These are phyloP conservation scores for Leishmania martiniquensis DNA, from an alignment of 208 protist genomes.

Conservation along the genomic window DNA sequence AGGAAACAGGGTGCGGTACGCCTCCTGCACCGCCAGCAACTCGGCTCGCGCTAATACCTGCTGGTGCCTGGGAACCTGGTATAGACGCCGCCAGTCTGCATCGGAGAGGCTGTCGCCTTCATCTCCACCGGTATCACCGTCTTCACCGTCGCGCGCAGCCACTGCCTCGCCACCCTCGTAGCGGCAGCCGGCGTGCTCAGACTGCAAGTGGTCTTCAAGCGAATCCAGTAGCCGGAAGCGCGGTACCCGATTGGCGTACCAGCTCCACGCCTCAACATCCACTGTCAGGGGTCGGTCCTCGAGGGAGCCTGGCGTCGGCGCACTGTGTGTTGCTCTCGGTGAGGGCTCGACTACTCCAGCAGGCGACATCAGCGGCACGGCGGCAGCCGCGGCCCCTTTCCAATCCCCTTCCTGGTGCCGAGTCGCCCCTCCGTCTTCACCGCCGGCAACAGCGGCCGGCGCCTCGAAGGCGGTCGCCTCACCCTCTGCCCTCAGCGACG, in stretches of 20 bases:
- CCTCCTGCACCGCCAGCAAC: slow-evolving; percentile 11
- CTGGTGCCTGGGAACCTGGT: slow-evolving; percentile 24
- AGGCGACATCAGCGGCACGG: background rate
- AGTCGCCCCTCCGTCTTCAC: background rate
- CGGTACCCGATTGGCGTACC: slow-evolving; percentile 16
- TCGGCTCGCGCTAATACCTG: slow-evolving; percentile 4
- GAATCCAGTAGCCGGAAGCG: slow-evolving; percentile 68
- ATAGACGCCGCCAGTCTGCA: slow-evolving; percentile 41
- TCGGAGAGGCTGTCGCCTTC: slow-evolving; percentile 20
- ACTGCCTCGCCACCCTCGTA: slow-evolving; percentile 13
- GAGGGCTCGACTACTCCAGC: background rate
- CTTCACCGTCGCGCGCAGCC: background rate
- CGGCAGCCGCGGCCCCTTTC: background rate
- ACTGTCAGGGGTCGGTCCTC: background rate
- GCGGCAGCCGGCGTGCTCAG: slow-evolving; percentile 22
- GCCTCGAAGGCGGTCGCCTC: background rate
- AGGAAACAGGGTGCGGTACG: background rate
- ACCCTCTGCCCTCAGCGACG: background rate
- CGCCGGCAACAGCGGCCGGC: background rate
- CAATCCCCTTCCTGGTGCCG: background rate
- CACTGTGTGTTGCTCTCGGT: background rate
- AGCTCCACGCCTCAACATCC: slow-evolving; percentile 23
- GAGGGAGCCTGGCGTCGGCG: background rate
- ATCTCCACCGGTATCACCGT: background rate
- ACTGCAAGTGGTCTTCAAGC: slow-evolving; percentile 58